Percentiles rank a stretch among this genome's conserved stretches.
Evolutionary conservation across 2,329 filamentous ascomycete genomes (phyloP).

Genomic region (Neocatenulostroma microsporum): DNA sequence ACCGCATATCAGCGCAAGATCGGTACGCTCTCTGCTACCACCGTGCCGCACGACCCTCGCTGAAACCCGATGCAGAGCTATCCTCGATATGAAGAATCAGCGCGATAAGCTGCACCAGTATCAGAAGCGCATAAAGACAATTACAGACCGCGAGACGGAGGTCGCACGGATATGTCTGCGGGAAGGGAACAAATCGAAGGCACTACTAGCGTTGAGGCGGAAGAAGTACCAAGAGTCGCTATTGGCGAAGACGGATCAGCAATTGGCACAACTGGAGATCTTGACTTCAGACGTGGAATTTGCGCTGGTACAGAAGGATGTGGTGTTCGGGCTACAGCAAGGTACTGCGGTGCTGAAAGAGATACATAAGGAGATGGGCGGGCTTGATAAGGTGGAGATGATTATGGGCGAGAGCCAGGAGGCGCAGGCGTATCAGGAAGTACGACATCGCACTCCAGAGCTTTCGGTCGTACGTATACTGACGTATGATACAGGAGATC

Average conservation of each 20-base stretch:
- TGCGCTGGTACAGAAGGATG: constrained; percentile 91
- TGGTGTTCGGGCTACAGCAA: constrained; percentile 85
- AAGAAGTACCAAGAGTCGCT: constrained; percentile 97
- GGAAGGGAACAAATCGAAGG: constrained; percentile 68
- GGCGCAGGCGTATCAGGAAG: constrained; percentile 83
- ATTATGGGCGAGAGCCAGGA: constrained; percentile 89
- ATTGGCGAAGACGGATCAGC: constrained; percentile 78
- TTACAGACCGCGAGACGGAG: constrained; percentile 80
- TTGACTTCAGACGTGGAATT: constrained; percentile 89
- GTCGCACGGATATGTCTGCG: constrained; percentile 78
- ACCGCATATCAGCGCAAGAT: constrained; percentile 71
- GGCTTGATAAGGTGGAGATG: constrained; percentile 87
- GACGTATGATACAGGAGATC: constrained; percentile 59
- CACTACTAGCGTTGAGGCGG: constrained; percentile 77
- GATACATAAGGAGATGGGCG: constrained; percentile 94
- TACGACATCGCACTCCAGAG: constrained; percentile 33
- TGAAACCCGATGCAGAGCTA: constrained; percentile 56
- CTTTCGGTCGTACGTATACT: background rate
- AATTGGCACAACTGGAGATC: constrained; percentile 88
- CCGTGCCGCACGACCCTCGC: background rate
- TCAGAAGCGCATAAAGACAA: constrained; percentile 76
- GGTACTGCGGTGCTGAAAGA: constrained; percentile 82
- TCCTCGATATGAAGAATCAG: constrained; percentile 95
- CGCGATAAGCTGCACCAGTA: constrained; percentile 96
- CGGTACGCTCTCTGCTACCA: constrained; percentile 57